phyloP scores from a whole-genome alignment of 2,329 filamentous ascomycete species.

The Colletotrichum chlorophyti region DNA sequence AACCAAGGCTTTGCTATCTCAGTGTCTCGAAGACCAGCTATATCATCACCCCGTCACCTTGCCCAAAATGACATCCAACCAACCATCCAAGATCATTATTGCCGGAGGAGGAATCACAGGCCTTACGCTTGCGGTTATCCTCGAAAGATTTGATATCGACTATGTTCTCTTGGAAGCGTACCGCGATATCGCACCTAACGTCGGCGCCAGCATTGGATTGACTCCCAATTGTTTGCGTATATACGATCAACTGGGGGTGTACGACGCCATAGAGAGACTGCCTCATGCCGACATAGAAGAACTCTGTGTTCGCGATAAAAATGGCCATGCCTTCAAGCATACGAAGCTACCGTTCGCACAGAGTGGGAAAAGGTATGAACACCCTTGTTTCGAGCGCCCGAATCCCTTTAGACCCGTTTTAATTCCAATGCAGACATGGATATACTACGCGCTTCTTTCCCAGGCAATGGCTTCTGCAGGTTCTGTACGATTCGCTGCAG shows the following conservation, averaged over 20 bases:
- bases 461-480: constrained; percentile 40
- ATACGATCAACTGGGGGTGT: constrained; percentile 52
- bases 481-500: constrained; percentile 40
- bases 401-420: no score
- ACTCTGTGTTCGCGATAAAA: no score
- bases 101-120: constrained; percentile 55
- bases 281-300: no score
- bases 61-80: no score
- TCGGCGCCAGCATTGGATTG: constrained; percentile 55
- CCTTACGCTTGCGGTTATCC: constrained; percentile 37
- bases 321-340: no score
- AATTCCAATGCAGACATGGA: constrained; percentile 28
- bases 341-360: no score
- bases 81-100: constrained; percentile 48
- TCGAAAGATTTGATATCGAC: constrained; percentile 52
- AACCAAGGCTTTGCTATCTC: no score
- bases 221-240: constrained; percentile 49
- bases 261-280: constrained; percentile 33
- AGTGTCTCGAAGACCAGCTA: no score
- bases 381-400: no score
- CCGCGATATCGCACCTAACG: constrained; percentile 46
- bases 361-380: no score
- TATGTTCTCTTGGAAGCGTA: constrained; percentile 55
- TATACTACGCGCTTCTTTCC: constrained; percentile 43
- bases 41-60: no score